Percentiles rank a stretch among this genome's conserved stretches.
phyloP scores from a whole-genome alignment of 768 basidiomycete species.

The Infundibulicybe gibba region DNA sequence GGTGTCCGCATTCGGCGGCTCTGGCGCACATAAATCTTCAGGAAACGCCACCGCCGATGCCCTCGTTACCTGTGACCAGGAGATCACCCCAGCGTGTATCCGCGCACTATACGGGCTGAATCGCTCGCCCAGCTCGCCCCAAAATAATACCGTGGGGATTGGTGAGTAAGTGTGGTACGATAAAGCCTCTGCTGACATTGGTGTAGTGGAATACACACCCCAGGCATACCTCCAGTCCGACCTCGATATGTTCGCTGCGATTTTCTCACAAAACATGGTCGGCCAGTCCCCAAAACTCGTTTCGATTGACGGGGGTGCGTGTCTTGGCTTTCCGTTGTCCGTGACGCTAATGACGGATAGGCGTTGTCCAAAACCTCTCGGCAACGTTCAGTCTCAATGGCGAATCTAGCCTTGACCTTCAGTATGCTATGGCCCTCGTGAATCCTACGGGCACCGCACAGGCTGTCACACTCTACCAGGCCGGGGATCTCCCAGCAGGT shows the following conservation, averaged over 20 bases:
- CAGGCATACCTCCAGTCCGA: slow-evolving; percentile 42
- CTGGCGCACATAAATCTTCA: slow-evolving; percentile 11
- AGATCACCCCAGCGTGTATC: slow-evolving; percentile 34
- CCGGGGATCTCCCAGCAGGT: slow-evolving; percentile 35
- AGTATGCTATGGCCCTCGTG: slow-evolving; percentile 48
- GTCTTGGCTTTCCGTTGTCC: slow-evolving; percentile 5
- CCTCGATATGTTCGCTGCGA: slow-evolving; percentile 37
- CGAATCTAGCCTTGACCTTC: slow-evolving; percentile 51
- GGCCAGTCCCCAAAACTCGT: slow-evolving; percentile 28
- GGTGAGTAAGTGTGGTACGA: neutral
- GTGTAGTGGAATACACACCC: slow-evolving; percentile 48
- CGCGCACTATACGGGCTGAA: slow-evolving; percentile 33
- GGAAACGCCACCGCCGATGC: slow-evolving; percentile 1
- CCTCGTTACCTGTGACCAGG: slow-evolving; percentile 23
- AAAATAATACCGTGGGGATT: neutral
- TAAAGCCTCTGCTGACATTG: neutral
- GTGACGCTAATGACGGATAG: slow-evolving; percentile 12
- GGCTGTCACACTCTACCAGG: slow-evolving; percentile 35
- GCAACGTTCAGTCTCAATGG: slow-evolving; percentile 39
- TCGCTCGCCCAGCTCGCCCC: slow-evolving; percentile 22
- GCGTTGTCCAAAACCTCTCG: slow-evolving; percentile 32
- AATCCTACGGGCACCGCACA: slow-evolving; percentile 20
- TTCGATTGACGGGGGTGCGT: slow-evolving; percentile 27
- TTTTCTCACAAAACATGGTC: slow-evolving; percentile 27
- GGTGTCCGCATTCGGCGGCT: slow-evolving; percentile 18